Evolutionary conservation across 2,329 filamentous ascomycete species (phyloP).

Genomic region (Sporothrix inflata): DNA sequence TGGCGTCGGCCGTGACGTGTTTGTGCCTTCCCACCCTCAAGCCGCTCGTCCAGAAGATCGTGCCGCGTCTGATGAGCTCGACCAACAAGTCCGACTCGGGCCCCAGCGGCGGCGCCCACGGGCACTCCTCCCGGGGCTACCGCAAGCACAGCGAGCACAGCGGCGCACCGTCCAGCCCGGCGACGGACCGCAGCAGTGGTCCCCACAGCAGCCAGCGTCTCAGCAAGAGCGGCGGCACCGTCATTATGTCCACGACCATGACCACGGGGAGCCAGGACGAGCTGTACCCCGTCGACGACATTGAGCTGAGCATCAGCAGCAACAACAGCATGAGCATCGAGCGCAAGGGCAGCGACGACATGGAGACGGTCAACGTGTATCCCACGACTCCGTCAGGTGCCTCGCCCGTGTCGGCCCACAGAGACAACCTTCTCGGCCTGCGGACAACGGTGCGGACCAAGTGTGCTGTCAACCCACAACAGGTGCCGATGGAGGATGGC

Average conservation of each 20-base stretch:
- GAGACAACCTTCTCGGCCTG: neutral
- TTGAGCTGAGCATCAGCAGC: conserved; percentile 5
- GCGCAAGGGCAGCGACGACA: neutral
- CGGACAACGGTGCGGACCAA: neutral
- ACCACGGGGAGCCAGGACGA: conserved; percentile 5
- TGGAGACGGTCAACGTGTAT: neutral
- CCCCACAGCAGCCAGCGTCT: neutral
- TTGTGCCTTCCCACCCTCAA: conserved; percentile 45
- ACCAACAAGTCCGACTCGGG: neutral
- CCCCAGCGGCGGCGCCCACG: neutral
- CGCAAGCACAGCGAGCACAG: conserved; percentile 15
- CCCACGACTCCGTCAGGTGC: neutral
- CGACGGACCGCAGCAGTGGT: neutral
- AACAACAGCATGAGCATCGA: neutral
- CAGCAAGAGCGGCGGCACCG: neutral
- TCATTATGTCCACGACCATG: neutral
- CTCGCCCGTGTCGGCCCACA: neutral
- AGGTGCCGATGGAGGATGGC: neutral
- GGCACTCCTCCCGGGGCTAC: conserved; percentile 4
- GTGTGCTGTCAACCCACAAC: neutral
- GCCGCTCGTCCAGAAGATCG: conserved; percentile 34
- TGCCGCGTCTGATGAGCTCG: neutral
- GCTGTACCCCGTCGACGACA: conserved; percentile 8
- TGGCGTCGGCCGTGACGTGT: conserved; percentile 44
- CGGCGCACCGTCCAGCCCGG: neutral